Base-by-base conservation (phyloP, 2,329 filamentous ascomycete species). In the Ophiostoma sp. region DNA sequence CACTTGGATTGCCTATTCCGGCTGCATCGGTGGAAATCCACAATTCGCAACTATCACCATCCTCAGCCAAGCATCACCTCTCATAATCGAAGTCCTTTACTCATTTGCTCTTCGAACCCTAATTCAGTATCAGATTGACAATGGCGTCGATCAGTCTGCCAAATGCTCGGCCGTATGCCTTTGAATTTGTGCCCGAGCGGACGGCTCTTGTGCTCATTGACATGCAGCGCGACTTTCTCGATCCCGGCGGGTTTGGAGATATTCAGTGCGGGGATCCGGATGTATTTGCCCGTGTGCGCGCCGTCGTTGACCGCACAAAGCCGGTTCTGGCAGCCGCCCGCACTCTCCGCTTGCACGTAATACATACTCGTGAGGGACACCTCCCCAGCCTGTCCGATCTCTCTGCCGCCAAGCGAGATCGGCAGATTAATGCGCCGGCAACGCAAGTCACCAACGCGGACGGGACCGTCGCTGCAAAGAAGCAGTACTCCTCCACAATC, bases 181-280 rank as follows among this genome's bases (percentile, higher is more conserved):
- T 31, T 27, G 10, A 57, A 4, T 57, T 57, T 57, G 23, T 57
- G 23, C 52, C 52, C n/a, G n/a, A 57, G 52, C n/a, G 23, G 8
- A 86, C 84, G 4, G 84, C 84, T 1, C 77, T 86, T 41, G 76
- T 86, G 3, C 79, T 87, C 70, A 83, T 86, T 74, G 84, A 87
- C 76, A 83, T 86, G 79, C 84, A 86, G 75, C 81, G 82, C 70
- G 84, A 86, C 77, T 86, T 81, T 78, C 75, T 79, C 74, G 78
- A 81, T 57, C 74, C 79, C 8, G 79, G 77, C 70, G 84, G 84
- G 70, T 86, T 86, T 74, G 80, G 85, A 68, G 77, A 77, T 20
- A 75, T 81, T 27, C 83, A 85, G 76, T 81, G 81, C 72, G 82
- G 82, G 74, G 76, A 80, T 23, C 75, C 69, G 3, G 52, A 62